A percentile compares a stretch with the other conserved stretches of the same genome.
Conservation (phyloP, 2,329 filamentous ascomycete species). For the Botrytis elliptica region DNA sequence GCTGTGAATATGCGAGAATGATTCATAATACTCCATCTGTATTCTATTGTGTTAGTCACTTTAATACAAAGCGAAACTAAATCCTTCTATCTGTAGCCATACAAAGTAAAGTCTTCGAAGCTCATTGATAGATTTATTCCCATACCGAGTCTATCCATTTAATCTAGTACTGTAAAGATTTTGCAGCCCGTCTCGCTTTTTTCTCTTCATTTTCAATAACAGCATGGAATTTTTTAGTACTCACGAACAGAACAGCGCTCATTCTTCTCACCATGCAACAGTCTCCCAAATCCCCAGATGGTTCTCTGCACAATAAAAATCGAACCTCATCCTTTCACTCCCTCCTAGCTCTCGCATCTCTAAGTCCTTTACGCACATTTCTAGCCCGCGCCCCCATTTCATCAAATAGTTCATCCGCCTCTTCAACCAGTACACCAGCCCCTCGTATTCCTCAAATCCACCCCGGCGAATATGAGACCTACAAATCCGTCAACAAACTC, state of each 20-base stretch:
- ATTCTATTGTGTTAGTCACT: not conserved
- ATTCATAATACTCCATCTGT: not conserved
- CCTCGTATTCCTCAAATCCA: slow-evolving; percentile 3
- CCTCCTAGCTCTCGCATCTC: not conserved
- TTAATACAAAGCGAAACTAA: not conserved
- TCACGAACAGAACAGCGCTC: not conserved
- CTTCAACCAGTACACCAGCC: not conserved
- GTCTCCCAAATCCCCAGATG: not conserved
- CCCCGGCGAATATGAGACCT: slow-evolving; percentile 1
- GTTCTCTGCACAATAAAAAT: not conserved
- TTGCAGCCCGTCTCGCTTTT: not conserved
- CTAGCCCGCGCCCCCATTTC: not conserved
- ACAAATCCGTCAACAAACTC: not conserved
- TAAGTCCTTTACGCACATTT: not conserved
- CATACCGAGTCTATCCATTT: not conserved
- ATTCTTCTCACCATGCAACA: not conserved
- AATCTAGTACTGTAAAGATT: not conserved
- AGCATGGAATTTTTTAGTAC: not conserved
- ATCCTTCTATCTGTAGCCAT: not conserved
- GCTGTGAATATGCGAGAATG: not conserved
- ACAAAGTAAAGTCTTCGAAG: not conserved
- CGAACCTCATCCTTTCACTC: slow-evolving; percentile 1
- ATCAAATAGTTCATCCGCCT: not conserved
- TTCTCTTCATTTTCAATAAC: not conserved
- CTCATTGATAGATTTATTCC: not conserved